A percentile compares a stretch with the other conserved stretches of the same genome.
Evolutionary conservation across 768 basidiomycete species (phyloP).

Genomic region (Termitomyces sp.): DNA sequence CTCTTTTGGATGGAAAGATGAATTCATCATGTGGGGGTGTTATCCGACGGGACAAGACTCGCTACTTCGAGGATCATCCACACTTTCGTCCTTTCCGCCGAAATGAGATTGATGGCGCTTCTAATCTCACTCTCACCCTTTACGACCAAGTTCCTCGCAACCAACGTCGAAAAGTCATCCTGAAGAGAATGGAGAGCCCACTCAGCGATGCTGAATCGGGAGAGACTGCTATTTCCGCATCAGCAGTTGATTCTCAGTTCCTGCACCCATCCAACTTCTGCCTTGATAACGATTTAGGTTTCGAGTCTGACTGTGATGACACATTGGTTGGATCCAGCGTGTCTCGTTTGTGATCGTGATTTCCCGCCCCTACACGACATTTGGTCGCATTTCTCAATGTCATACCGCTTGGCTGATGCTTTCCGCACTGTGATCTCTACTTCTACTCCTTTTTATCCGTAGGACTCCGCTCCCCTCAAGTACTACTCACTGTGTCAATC

Average conservation of each 20-base stretch:
- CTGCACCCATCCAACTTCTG: background rate
- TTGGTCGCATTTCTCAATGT: background rate
- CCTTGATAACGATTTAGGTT: background rate
- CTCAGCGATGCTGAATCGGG: constrained; percentile 2
- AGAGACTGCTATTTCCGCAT: background rate
- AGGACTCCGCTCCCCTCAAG: too few species aligned
- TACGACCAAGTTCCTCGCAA: background rate
- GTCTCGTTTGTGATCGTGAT: background rate
- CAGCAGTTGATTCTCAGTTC: background rate
- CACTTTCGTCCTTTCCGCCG: background rate
- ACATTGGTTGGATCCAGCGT: background rate
- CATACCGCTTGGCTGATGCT: background rate
- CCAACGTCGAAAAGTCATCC: background rate
- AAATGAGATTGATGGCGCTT: background rate
- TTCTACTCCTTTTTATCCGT: too few species aligned
- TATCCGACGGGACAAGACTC: background rate
- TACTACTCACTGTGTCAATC: background rate
- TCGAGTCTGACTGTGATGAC: background rate
- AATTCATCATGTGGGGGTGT: background rate
- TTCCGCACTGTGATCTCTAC: background rate
- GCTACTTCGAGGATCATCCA: background rate
- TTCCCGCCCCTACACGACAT: background rate
- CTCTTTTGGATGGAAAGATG: background rate
- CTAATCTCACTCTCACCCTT: background rate
- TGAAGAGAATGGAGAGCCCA: background rate